phyloP scores from a whole-genome alignment of 2,329 filamentous ascomycete genomes.

The Zalaria sp. region DNA sequence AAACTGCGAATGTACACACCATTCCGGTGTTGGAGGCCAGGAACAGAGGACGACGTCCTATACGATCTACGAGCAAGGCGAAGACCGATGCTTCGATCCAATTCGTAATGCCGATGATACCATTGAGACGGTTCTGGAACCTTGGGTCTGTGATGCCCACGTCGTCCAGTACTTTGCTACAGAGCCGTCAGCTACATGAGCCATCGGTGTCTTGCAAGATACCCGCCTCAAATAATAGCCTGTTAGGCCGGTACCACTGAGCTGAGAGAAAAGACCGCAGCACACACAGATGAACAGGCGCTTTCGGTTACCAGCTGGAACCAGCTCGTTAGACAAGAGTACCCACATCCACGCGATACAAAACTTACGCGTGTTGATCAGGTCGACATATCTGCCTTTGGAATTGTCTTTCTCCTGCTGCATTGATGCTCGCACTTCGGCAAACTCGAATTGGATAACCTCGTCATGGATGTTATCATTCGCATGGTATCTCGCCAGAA shows the following conservation, averaged over 20 bases:
- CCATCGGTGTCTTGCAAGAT: no score
- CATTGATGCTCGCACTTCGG: constrained; percentile 43
- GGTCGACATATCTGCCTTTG: neutral
- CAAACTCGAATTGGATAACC: constrained; percentile 51
- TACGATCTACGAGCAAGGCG: neutral
- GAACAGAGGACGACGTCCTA: constrained; percentile 2
- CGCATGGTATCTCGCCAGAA: constrained; percentile 50
- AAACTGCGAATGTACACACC: constrained; percentile 1
- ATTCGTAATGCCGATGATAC: constrained; percentile 1
- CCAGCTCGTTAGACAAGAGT: neutral
- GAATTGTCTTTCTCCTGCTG: neutral
- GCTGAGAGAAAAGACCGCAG: neutral
- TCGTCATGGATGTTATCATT: constrained; percentile 45
- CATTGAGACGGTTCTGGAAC: constrained; percentile 13
- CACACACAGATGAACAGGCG: constrained; percentile 1
- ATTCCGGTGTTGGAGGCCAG: neutral
- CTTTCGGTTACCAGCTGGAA: neutral
- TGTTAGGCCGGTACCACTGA: neutral
- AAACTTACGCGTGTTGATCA: neutral
- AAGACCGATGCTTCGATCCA: neutral
- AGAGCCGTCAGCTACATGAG: neutral
- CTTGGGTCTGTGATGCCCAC: neutral
- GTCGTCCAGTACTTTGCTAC: neutral
- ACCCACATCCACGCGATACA: neutral
- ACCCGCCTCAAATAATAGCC: neutral